These are phyloP conservation scores for Arachnomyces sp. DNA, from an alignment of 2,329 filamentous ascomycete species.

Conservation along the genomic window DNA sequence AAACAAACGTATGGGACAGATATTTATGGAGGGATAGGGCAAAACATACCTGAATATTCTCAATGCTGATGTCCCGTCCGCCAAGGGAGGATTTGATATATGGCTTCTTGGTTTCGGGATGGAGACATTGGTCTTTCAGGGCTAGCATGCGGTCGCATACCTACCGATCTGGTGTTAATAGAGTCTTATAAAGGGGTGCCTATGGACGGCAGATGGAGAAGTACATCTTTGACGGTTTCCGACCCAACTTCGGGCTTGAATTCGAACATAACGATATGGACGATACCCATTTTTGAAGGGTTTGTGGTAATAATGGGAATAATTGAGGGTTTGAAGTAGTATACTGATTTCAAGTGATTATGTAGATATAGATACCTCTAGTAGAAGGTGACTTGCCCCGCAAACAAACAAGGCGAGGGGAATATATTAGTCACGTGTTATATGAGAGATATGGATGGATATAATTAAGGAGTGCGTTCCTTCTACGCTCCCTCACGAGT, in stretches of 20 bases:
- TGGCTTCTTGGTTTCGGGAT: slow-evolving; percentile 48
- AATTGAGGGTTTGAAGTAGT: too few species aligned
- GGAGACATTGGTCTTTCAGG: slow-evolving; percentile 51
- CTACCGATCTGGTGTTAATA: slow-evolving; percentile 29
- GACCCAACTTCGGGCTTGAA: slow-evolving; percentile 48
- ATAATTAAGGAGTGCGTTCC: too few species aligned
- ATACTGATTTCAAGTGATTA: too few species aligned
- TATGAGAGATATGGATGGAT: too few species aligned
- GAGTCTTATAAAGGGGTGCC: slow-evolving; percentile 1
- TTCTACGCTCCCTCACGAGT: too few species aligned
- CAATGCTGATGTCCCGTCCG: slow-evolving; percentile 54
- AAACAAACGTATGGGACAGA: not conserved
- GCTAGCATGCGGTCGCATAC: slow-evolving; percentile 49
- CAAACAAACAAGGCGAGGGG: too few species aligned
- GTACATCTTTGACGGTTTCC: slow-evolving; percentile 50
- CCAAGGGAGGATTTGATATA: slow-evolving; percentile 54
- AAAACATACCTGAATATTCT: slow-evolving; percentile 48
- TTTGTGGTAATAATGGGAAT: too few species aligned
- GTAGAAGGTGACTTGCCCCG: too few species aligned
- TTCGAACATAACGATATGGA: slow-evolving; percentile 61
- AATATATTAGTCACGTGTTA: too few species aligned
- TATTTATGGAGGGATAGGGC: not conserved
- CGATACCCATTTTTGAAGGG: slow-evolving; percentile 51
- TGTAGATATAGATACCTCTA: too few species aligned
- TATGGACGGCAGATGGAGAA: slow-evolving; percentile 15